Conservation (phyloP, 2,329 filamentous ascomycete genomes). For the Scleromitrula shiraiana region DNA sequence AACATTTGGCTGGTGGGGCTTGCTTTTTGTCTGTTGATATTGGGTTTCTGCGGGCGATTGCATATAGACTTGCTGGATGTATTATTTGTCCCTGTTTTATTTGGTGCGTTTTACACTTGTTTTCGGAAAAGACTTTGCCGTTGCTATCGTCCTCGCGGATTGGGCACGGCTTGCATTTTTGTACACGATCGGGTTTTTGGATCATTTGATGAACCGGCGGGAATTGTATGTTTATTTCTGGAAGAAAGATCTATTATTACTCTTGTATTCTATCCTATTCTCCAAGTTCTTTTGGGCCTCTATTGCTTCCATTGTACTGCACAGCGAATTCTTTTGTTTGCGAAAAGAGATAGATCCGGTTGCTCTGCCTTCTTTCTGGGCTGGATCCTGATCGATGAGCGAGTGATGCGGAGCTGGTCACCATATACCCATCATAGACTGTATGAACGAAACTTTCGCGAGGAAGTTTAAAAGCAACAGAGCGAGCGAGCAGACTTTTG, state of each 20-base stretch:
- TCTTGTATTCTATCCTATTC: conserved; percentile 8
- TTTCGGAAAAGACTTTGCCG: conserved; percentile 4
- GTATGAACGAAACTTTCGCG: neutral
- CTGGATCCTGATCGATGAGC: conserved; percentile 3
- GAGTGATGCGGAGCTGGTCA: neutral
- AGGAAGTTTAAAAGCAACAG: neutral
- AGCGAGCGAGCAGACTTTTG: neutral
- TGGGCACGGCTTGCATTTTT: conserved; percentile 9
- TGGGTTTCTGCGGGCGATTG: conserved; percentile 6
- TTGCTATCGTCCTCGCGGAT: conserved; percentile 11
- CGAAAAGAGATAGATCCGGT: neutral
- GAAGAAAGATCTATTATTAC: conserved; percentile 9
- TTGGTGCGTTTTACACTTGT: conserved; percentile 7
- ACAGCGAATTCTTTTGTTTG: conserved; percentile 7
- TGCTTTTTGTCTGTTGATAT: conserved; percentile 3
- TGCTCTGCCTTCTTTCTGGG: neutral
- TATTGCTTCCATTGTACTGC: conserved; percentile 9
- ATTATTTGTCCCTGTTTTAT: conserved; percentile 2
- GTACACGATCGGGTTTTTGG: conserved; percentile 8
- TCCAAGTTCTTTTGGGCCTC: conserved; percentile 2
- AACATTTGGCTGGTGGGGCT: conserved; percentile 6
- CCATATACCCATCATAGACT: conserved; percentile 7
- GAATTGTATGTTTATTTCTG: conserved; percentile 9
- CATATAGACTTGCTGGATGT: conserved; percentile 12
- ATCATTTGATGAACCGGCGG: conserved; percentile 10